Evolutionary conservation across 2,329 filamentous ascomycete genomes (phyloP), one percentile per base, ranked within the genome.

Genomic region (Lachnellula arida): DNA sequence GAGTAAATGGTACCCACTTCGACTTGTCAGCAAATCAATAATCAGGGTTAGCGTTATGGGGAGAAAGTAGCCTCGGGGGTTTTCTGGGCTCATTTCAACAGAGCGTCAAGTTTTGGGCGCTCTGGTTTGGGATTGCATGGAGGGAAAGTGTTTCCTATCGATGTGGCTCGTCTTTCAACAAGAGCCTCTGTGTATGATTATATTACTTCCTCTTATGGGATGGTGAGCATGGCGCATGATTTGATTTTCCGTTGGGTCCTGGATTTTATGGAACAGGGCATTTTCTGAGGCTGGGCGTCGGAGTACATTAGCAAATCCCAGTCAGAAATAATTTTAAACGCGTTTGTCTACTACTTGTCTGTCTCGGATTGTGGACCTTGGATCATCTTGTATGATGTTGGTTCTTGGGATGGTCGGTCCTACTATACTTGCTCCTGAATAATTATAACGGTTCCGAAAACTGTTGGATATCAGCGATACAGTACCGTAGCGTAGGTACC

Each of bases 161-260:
- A 54, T 28, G 25, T 47, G 57, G 53, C 61, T 61, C 46, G 57
- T 66, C 32, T 56, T 66, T 66, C 63, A 65, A 66, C 60, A 62
- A 56, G 56, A 23, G 63, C 44, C 55, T 51, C 52, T 14, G 58
- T 66, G 65, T 67, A 67, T 59, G 59, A 64, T 55, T 63, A 66
- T 60, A 49, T 59, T 52, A 60, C 57, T 60, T 39, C 35, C 54
- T 39, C 49, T 49, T 51, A 42, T 50, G 23, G 7, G 46, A 46
- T 49, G 55, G 28, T 34, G 48, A 48, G 47, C 40, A 54, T 43
- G 55, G 55, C 37, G 55, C 35, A 55, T 46, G 47, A 32, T 32
- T 32, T 39, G 35, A 28, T 23, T 46, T 44, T 52, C 3, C 23
- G 17, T 34, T 44, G 17, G 25, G n/a, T 22, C 23, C 11, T 42